phyloP scores from a whole-genome alignment of 2,329 filamentous ascomycete species.

The Verticillium albo-atrum region DNA sequence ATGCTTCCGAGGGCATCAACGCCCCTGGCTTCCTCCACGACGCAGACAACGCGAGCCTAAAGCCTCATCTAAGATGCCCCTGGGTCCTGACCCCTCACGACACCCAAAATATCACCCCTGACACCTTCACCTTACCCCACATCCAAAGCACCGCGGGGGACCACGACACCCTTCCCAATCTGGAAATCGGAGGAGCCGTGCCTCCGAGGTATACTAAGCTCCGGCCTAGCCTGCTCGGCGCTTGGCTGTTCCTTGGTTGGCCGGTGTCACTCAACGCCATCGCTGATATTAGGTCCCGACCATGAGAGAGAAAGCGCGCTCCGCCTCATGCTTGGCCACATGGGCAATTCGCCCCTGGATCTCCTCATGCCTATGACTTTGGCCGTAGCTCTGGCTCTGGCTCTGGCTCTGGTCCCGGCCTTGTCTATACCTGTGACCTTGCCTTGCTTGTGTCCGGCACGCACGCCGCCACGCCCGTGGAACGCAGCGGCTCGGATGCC shows the following conservation, averaged over 20 bases:
- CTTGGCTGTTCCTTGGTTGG: conserved; percentile 6
- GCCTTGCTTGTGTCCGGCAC: neutral
- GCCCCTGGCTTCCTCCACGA: neutral
- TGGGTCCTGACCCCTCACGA: conserved; percentile 9
- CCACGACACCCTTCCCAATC: conserved; percentile 6
- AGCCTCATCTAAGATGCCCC: neutral
- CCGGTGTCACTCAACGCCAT: neutral
- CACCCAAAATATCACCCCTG: conserved; percentile 1
- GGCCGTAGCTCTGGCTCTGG: neutral
- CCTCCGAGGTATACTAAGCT: conserved; percentile 11
- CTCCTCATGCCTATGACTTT: neutral
- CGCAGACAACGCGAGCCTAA: conserved; percentile 1
- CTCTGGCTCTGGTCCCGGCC: too few species aligned
- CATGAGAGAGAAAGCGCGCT: neutral
- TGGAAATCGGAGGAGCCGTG: conserved; percentile 11
- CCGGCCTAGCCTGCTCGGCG: conserved; percentile 4
- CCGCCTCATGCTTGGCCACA: neutral
- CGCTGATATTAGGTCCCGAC: neutral
- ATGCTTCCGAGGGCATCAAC: neutral
- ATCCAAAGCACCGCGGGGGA: conserved; percentile 11
- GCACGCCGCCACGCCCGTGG: neutral
- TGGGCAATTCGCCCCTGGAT: neutral
- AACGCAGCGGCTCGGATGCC: neutral
- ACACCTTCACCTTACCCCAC: conserved; percentile 2
- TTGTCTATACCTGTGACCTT: neutral